These are phyloP conservation scores for Penicillium brevicompactum DNA, from an alignment of 2,329 filamentous ascomycete species.

Conservation along the genomic window DNA sequence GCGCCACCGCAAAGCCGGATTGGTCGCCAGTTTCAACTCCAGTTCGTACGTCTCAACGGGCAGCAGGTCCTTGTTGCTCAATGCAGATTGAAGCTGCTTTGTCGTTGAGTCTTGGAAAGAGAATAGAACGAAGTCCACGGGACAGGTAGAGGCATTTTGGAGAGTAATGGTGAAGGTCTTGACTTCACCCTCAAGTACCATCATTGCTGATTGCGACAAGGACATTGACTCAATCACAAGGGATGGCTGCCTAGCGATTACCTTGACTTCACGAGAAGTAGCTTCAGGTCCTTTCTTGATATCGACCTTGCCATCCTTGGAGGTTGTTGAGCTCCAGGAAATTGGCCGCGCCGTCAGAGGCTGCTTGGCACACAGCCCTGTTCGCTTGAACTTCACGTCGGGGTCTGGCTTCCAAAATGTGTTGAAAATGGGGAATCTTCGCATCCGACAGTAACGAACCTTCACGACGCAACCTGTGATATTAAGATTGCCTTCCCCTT, in stretches of 20 bases:
- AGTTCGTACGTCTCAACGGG: constrained; percentile 82
- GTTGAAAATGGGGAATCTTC: constrained; percentile 80
- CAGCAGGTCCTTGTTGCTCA: constrained; percentile 75
- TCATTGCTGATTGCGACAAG: constrained; percentile 80
- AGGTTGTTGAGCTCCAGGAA: constrained; percentile 47
- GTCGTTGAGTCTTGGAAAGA: constrained; percentile 90
- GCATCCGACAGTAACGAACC: constrained; percentile 77
- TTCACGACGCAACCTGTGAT: constrained; percentile 79
- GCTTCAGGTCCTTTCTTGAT: constrained; percentile 39
- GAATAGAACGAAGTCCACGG: constrained; percentile 82
- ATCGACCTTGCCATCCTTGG: constrained; percentile 36
- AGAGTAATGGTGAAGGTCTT: constrained; percentile 77
- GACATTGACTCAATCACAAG: constrained; percentile 75
- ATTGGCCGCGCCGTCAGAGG: constrained; percentile 48
- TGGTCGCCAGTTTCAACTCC: constrained; percentile 75
- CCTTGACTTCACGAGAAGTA: constrained; percentile 60
- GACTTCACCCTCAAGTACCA: constrained; percentile 89
- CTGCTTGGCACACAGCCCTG: constrained; percentile 64
- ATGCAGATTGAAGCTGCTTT: constrained; percentile 70
- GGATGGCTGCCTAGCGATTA: constrained; percentile 78
- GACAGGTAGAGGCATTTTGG: constrained; percentile 73
- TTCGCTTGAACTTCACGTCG: constrained; percentile 74
- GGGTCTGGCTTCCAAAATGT: constrained; percentile 72
- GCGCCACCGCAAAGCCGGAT: constrained; percentile 64
- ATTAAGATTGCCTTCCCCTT: constrained; percentile 66